Evolutionary conservation across 805 yeast genomes (phyloP).

Genomic region (Candida golubevii): DNA sequence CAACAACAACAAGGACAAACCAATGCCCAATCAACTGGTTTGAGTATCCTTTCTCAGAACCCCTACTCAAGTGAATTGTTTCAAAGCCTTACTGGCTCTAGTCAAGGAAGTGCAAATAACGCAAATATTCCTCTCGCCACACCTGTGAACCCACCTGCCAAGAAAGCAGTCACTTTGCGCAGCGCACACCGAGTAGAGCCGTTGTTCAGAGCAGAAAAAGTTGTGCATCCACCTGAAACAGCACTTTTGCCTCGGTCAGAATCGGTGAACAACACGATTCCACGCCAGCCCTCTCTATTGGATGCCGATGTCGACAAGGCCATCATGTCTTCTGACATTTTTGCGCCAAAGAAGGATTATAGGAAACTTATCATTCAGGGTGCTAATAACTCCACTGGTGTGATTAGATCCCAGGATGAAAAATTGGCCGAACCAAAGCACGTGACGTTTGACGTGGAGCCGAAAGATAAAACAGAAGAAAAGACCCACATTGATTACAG

Average conservation of each 20-base stretch:
- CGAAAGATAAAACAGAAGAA: slow-evolving; percentile 2
- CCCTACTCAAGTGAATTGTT: slow-evolving; percentile 79
- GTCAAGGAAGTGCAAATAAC: slow-evolving; percentile 11
- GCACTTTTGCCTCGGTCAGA: slow-evolving; percentile 9
- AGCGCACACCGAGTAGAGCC: slow-evolving; percentile 64
- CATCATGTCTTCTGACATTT: slow-evolving; percentile 65
- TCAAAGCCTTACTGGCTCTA: slow-evolving; percentile 35
- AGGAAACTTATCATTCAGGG: slow-evolving; percentile 53
- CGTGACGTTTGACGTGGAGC: slow-evolving; percentile 28
- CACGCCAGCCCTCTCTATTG: slow-evolving; percentile 3
- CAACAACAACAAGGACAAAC: slow-evolving; percentile 14
- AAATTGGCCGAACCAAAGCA: slow-evolving; percentile 22
- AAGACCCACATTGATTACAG: slow-evolving; percentile 16
- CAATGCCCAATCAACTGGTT: slow-evolving; percentile 1
- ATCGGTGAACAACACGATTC: slow-evolving; percentile 3
- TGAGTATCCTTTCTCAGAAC: slow-evolving; percentile 35
- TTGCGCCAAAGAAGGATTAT: slow-evolving; percentile 56
- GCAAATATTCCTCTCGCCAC: slow-evolving; percentile 29
- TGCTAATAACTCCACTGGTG: slow-evolving; percentile 16
- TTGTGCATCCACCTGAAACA: slow-evolving; percentile 1
- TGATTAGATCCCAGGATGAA: not conserved
- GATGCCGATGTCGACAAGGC: slow-evolving; percentile 53
- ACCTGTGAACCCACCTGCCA: slow-evolving; percentile 23
- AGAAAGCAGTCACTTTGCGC: slow-evolving; percentile 55
- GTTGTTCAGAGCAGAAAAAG: slow-evolving; percentile 24